phyloP scores from a whole-genome alignment of 192 early-diverging fungal genomes.

The Entomortierella beljakovae region DNA sequence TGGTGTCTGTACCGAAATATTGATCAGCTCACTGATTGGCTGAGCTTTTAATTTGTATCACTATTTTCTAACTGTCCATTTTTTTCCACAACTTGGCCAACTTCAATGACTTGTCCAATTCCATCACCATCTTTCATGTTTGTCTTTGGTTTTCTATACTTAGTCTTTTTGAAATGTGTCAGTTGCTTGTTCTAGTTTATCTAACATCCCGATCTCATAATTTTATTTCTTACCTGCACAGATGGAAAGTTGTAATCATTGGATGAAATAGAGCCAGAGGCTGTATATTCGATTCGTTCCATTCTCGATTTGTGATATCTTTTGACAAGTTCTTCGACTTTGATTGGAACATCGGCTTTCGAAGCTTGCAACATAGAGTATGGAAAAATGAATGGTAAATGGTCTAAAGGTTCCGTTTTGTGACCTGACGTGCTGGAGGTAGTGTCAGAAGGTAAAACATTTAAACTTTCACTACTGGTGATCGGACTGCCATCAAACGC shows the following conservation, averaged over 20 bases:
- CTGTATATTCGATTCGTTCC: constrained; percentile 5
- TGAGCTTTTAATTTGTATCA: too few relatives aligned
- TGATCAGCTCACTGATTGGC: too few relatives aligned
- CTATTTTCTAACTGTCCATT: too few relatives aligned
- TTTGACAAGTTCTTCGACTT: constrained; percentile 6
- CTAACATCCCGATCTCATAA: neutral
- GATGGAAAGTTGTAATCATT: constrained; percentile 16
- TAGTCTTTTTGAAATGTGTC: too few relatives aligned
- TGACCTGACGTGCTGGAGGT: neutral
- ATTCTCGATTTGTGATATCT: constrained; percentile 5
- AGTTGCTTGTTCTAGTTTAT: too few relatives aligned
- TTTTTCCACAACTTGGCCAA: too few relatives aligned
- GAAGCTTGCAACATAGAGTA: constrained; percentile 28
- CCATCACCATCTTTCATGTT: too few relatives aligned
- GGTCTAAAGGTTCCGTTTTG: neutral
- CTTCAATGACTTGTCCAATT: too few relatives aligned
- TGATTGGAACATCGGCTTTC: neutral
- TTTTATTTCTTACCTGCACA: constrained; percentile 1
- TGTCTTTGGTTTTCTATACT: too few relatives aligned
- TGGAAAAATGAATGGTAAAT: constrained; percentile 15
- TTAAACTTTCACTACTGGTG: too few relatives aligned
- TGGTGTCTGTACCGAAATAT: too few relatives aligned
- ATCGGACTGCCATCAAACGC: neutral
- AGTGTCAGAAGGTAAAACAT: too few relatives aligned
- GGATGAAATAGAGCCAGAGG: neutral